These are phyloP conservation scores for Hippophae rhamnoides DNA, from an alignment of 306 rosid genomes.

Conservation along the genomic window DNA sequence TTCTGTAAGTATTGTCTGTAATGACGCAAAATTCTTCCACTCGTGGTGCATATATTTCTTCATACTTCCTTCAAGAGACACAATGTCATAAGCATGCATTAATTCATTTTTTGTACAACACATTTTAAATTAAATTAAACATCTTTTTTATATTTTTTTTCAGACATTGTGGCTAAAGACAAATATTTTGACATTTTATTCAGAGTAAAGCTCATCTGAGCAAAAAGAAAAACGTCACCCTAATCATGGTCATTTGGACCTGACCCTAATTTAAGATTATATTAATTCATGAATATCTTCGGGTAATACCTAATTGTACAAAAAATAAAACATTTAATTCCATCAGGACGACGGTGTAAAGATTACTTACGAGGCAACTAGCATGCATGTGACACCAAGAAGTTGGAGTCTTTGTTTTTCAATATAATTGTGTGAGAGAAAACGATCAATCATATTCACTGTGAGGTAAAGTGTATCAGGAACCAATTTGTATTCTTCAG, in stretches of 20 bases:
- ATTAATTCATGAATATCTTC: too few relatives aligned
- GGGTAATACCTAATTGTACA: too few relatives aligned
- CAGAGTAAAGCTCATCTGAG: too few relatives aligned
- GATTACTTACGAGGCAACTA: constrained; percentile 81
- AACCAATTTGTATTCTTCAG: constrained; percentile 76
- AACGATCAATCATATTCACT: constrained; percentile 76
- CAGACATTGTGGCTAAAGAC: too few relatives aligned
- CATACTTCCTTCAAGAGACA: constrained; percentile 56
- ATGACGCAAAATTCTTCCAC: constrained; percentile 78
- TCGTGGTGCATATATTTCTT: constrained; percentile 75
- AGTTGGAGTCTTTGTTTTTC: constrained; percentile 73
- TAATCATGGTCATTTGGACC: too few relatives aligned
- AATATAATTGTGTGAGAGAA: constrained; percentile 49
- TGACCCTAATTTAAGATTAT: too few relatives aligned
- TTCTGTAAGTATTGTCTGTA: constrained; percentile 72
- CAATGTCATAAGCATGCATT: constrained; percentile 21
- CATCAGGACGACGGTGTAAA: constrained; percentile 1
- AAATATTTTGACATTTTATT: too few relatives aligned
- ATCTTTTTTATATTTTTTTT: too few relatives aligned
- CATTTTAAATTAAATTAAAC: too few relatives aligned
- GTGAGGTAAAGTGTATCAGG: constrained; percentile 93
- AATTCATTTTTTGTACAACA: constrained; percentile 1
- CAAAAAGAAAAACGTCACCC: too few relatives aligned
- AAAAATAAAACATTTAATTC: too few relatives aligned
- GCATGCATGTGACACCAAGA: constrained; percentile 80